Conservation (phyloP, 2,329 filamentous ascomycete species). For the Xylaria sp. region DNA sequence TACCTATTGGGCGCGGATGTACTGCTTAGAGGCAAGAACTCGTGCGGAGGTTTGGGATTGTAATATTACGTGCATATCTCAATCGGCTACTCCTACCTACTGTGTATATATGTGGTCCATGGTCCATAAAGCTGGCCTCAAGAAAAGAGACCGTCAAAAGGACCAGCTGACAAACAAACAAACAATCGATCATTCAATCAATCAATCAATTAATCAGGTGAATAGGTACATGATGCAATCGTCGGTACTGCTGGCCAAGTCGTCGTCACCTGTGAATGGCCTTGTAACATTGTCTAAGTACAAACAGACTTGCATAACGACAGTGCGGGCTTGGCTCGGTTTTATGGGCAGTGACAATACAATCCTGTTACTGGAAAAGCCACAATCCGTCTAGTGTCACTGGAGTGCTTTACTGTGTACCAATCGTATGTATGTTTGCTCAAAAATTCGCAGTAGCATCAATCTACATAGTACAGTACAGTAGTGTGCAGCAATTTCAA, state of each 20-base stretch:
- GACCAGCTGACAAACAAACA: constrained; percentile 18
- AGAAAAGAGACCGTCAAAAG: constrained; percentile 31
- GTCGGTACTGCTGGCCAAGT: constrained; percentile 14
- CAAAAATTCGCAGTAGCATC: not conserved
- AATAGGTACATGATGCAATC: constrained; percentile 17
- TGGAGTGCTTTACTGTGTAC: constrained; percentile 4
- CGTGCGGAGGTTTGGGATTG: constrained; percentile 27
- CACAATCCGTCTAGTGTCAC: constrained; percentile 20
- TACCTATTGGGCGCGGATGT: constrained; percentile 25
- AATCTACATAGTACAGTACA: not conserved
- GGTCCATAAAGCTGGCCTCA: constrained; percentile 17
- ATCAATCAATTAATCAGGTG: not conserved
- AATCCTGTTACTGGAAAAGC: constrained; percentile 20
- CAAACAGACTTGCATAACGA: constrained; percentile 35
- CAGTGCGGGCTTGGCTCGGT: constrained; percentile 30
- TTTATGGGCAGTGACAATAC: constrained; percentile 2
- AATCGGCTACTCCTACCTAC: constrained; percentile 26
- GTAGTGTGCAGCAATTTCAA: constrained; percentile 14
- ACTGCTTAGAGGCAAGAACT: constrained; percentile 7
- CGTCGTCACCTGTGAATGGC: constrained; percentile 18
- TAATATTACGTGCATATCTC: constrained; percentile 47
- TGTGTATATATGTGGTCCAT: not conserved
- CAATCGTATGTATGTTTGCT: constrained; percentile 12
- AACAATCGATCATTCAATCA: constrained; percentile 1
- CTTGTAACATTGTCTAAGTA: constrained; percentile 24